Base-by-base conservation (phyloP, 306 rosid species). In the Crotalaria pallida region DNA sequence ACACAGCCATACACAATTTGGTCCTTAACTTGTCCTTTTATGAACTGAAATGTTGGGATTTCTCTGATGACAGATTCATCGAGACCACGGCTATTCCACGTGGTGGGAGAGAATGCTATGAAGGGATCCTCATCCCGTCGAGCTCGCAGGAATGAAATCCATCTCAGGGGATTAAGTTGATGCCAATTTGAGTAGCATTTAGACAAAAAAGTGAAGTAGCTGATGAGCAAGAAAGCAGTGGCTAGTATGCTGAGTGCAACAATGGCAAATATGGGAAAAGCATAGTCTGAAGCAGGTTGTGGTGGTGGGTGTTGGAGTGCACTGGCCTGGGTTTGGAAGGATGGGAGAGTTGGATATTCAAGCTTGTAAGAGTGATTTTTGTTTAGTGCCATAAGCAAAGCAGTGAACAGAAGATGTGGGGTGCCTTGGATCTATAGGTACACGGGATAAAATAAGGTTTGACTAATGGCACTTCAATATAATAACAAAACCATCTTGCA, bases 41-140 rank as follows among this genome's bases (percentile, higher is more conserved):
- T 76, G 74, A 81, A 91, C 51, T 82, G 90, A 64, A 80, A 72
- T 8, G 82, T 71, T 26, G 96, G 96, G 63, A 91, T 83, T 58
- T 70, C 84, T 29, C 77, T 53, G 60, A 88, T 86, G 70, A 71
- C 31, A 1, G 90, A 81, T 69, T 86, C 88, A 7, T 91, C 86
- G 0, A 88, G 88, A 1, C 92, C 92, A 0, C 82, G 79, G 58
- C 69, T 41, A 41, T 41, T 83, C 85, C 84, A 80, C 56, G 21
- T 69, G 23, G 77, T 40, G 0, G 90, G 89, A 21, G 95, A 88
- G 57, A 88, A 63, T 47, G 82, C 88, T 22, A 86, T 77, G 69
- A 84, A 85, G 38, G 83, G 87, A 3, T 88, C 95, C 12, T 90
- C 86, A n/a, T 57, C 43, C 10, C 74, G 86, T 15, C 55, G 44